Conservation (phyloP, 371 early-diverging fungal species). For the Conidiobolus incongruus region DNA sequence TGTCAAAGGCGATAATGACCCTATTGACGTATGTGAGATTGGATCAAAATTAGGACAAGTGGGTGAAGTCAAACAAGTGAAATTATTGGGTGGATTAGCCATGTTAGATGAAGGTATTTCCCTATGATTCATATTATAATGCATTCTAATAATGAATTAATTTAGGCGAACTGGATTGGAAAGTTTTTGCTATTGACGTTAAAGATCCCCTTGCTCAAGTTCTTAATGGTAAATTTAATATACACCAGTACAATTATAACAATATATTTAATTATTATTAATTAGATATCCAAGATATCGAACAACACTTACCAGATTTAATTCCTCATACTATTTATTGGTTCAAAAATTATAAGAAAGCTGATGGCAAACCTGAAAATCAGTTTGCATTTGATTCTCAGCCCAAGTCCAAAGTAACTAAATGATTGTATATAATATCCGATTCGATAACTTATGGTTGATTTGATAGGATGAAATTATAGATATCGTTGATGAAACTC, state of each 20-base stretch:
- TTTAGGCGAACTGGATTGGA: conserved; percentile 99
- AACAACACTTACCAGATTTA: conserved; percentile 82
- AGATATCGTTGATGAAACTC: background rate
- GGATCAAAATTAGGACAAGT: conserved; percentile 66
- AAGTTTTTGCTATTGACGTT: conserved; percentile 87
- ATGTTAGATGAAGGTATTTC: conserved; percentile 92
- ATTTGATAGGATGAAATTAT: background rate
- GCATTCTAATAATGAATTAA: too few relatives aligned
- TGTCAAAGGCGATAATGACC: conserved; percentile 92
- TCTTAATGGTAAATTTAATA: too few relatives aligned
- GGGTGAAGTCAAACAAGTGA: conserved; percentile 97
- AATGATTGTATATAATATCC: background rate
- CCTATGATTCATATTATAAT: too few relatives aligned
- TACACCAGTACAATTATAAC: too few relatives aligned
- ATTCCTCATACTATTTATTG: conserved; percentile 88
- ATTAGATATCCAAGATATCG: conserved; percentile 84
- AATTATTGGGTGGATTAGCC: conserved; percentile 93
- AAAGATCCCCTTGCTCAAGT: conserved; percentile 82
- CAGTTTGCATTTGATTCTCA: conserved; percentile 92
- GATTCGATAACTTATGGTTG: too few relatives aligned
- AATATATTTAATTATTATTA: too few relatives aligned
- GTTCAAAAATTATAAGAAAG: conserved; percentile 99
- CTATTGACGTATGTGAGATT: conserved; percentile 95
- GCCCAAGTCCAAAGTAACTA: conserved; percentile 40
- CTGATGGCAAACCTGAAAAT: conserved; percentile 97